Conservation (phyloP, 164 flowering plant genomes). For the Dillenia suffruticosa region DNA sequence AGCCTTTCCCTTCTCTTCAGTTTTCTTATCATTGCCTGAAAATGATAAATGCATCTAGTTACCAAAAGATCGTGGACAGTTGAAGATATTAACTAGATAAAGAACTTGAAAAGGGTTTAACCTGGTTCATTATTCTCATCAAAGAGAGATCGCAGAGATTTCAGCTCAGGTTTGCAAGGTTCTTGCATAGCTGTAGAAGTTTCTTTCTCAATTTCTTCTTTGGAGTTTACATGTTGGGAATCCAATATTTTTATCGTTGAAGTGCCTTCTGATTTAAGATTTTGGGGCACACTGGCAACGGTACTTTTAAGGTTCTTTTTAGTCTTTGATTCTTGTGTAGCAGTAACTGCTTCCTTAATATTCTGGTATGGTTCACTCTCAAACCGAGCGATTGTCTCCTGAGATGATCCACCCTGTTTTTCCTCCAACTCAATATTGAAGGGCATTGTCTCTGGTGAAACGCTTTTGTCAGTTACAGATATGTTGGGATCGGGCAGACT, state of each 20-base stretch:
- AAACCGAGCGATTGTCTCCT: slow-evolving; percentile 4
- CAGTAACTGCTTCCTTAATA: slow-evolving; percentile 19
- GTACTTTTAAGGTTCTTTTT: not conserved
- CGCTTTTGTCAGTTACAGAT: not conserved
- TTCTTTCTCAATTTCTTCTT: slow-evolving; percentile 18
- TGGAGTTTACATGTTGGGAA: slow-evolving; percentile 1
- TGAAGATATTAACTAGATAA: too few relatives aligned
- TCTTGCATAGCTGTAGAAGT: slow-evolving; percentile 8
- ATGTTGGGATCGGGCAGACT: too few relatives aligned
- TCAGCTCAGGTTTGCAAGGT: slow-evolving; percentile 15
- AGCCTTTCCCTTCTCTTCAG: slow-evolving; percentile 18
- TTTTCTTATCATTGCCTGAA: slow-evolving; percentile 30
- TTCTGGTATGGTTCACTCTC: slow-evolving; percentile 7
- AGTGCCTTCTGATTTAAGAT: not conserved
- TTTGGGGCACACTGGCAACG: slow-evolving; percentile 10
- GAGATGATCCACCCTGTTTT: slow-evolving; percentile 12
- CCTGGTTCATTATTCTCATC: slow-evolving; percentile 11
- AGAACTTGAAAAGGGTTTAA: not conserved
- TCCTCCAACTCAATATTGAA: slow-evolving; percentile 3
- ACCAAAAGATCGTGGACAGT: not conserved
- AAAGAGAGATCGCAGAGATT: slow-evolving; percentile 16
- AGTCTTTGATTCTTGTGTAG: slow-evolving; percentile 12
- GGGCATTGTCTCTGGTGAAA: slow-evolving; percentile 4
- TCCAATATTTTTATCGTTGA: slow-evolving; percentile 14
- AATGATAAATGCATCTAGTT: not conserved